Evolutionary conservation across 75 land plant genomes (phyloP).

Genomic region (Pinus albicaulis): DNA sequence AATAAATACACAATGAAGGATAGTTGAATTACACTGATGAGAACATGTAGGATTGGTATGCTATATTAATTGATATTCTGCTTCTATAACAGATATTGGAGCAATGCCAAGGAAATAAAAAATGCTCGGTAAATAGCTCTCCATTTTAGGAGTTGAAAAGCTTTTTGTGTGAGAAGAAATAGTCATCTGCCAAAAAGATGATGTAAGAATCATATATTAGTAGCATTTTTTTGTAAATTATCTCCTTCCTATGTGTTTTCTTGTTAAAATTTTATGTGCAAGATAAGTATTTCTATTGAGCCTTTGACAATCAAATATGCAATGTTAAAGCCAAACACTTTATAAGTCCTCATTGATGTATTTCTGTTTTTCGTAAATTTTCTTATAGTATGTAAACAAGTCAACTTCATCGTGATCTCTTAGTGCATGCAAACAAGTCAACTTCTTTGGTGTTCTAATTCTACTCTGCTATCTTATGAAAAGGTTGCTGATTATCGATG

Average conservation of each 20-base stretch:
- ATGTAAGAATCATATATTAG: conserved; percentile 26
- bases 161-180: conserved; percentile 36
- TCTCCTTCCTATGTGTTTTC: background rate
- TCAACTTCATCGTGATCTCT: background rate
- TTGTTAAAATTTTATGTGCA: background rate
- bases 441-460: background rate
- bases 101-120: conserved; percentile 31
- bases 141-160: conserved; percentile 46
- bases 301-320: background rate
- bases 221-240: background rate
- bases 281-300: background rate
- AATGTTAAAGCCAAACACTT: background rate
- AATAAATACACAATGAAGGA: background rate
- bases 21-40: background rate
- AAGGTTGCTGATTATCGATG: conserved; percentile 85
- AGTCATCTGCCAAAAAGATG: conserved; percentile 28
- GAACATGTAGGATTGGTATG: background rate
- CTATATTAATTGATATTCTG: background rate
- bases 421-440: no score
- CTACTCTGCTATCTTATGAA: conserved; percentile 6
- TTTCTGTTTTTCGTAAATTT: background rate
- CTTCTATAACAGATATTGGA: conserved; percentile 45
- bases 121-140: conserved; percentile 13
- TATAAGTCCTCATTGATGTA: background rate
- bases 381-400: background rate